Base-by-base conservation (phyloP, 108 stramenopile species). In the Cyclostephanos tholiformis region DNA sequence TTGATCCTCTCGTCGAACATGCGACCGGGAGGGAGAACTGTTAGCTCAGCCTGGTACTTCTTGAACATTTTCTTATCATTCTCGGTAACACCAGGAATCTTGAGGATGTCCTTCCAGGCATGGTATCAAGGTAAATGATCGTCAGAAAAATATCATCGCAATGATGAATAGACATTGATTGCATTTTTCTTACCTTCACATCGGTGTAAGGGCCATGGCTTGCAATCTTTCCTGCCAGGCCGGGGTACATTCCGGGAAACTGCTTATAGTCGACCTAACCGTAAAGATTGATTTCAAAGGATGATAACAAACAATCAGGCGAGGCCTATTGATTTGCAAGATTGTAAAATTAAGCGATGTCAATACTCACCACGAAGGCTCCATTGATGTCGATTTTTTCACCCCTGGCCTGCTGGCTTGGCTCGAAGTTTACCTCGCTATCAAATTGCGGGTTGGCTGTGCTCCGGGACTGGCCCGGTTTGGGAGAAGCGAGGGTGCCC, bases 1-100 rank as follows among this genome's bases (percentile, higher is more conserved):
- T 91, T 91, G 74, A 91, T 88, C 13, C 91, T 67, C 59, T 92
- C 91, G 29, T 77, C 64, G 44, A 87, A 89, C 63, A 76, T 77
- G 38, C 91, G 81, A 12, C 85, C 83, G 12, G 85, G 84, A 29
- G 87, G 85, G 26, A 85, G 75, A n/a, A 75, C 87, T 20, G 86
- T 89, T 14, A 89, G 74, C 35, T 89, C 74, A 22, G 58, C 65
- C 59, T 92, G 75, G 57, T 92, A 92, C 79, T 87, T 82, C 58
- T 89, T 86, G 71, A 92, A 88, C 26, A 88, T 41, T 2, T 75
- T 69, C 48, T 68, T 85, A 69, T 92, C 91, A 65, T 88, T 73
- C 4, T 38, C 70, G 14, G 85, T 85, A 14, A 89, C 19, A 12
- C 76, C 76, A 9, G 83, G 77, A 65, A 92, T 89, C 41, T 87